phyloP scores from a whole-genome alignment of 1,139 yeast species.

The Wickerhamomyces sp. region DNA sequence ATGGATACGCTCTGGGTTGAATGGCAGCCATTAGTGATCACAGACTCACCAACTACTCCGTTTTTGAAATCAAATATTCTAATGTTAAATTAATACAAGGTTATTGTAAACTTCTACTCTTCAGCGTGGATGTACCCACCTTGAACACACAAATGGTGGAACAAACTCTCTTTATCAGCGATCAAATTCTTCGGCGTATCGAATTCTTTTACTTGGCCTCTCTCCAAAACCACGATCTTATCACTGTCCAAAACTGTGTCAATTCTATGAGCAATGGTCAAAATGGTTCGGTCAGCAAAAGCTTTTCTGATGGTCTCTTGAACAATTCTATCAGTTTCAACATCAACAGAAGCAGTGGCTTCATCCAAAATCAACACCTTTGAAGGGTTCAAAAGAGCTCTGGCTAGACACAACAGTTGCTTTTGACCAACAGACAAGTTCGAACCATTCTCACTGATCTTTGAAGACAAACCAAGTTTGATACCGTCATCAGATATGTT shows the following conservation, averaged over 20 bases:
- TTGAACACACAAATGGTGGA: constrained; percentile 46
- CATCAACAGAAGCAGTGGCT: constrained; percentile 84
- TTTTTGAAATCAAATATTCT: background rate
- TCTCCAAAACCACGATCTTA: constrained; percentile 60
- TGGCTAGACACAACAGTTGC: constrained; percentile 68
- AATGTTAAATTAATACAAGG: background rate
- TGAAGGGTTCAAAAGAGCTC: constrained; percentile 62
- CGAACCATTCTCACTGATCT: constrained; percentile 62
- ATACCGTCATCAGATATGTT: constrained; percentile 28
- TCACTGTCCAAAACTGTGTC: constrained; percentile 83
- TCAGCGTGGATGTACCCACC: constrained; percentile 30
- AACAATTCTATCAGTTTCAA: constrained; percentile 68
- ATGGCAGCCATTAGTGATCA: no score
- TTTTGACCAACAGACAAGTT: constrained; percentile 76
- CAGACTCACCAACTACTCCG: no score
- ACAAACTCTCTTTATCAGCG: constrained; percentile 37
- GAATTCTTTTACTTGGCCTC: constrained; percentile 65
- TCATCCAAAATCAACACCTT: constrained; percentile 69
- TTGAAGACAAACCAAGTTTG: constrained; percentile 23
- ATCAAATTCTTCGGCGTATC: constrained; percentile 55
- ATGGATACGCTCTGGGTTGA: background rate
- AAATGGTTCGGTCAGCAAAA: constrained; percentile 60
- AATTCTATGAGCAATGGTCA: constrained; percentile 79
- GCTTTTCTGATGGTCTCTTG: constrained; percentile 67
- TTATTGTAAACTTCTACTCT: background rate